These are phyloP conservation scores for Penicillium verhagenii DNA, from an alignment of 495 filamentous ascomycete species.

Conservation along the genomic window DNA sequence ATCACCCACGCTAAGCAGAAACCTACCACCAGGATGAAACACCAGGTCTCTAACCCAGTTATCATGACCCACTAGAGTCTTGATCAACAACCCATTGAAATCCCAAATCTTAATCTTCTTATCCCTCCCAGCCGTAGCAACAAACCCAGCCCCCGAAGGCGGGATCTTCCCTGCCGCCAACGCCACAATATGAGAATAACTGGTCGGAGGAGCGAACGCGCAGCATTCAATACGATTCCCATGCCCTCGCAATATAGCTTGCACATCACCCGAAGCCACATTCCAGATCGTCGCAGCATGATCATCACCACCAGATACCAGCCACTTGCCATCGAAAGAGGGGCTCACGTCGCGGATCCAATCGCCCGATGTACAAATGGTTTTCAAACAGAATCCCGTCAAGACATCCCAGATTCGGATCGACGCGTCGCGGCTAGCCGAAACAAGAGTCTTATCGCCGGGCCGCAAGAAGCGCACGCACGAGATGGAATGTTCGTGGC, in stretches of 20 bases:
- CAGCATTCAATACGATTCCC: conserved; percentile 87
- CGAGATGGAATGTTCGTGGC: conserved; percentile 89
- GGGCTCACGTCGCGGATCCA: conserved; percentile 88
- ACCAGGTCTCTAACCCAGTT: conserved; percentile 86
- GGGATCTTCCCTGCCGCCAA: conserved; percentile 72
- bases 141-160: conserved; percentile 70
- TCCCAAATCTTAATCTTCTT: conserved; percentile 91
- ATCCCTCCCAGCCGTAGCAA: conserved; percentile 86
- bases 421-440: conserved; percentile 50
- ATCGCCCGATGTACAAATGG: conserved; percentile 11
- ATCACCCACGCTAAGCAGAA: conserved; percentile 75
- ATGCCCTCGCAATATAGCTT: conserved; percentile 76
- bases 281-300: conserved; percentile 81
- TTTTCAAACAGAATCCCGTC: conserved; percentile 7
- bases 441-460: conserved; percentile 75
- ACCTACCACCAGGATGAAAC: conserved; percentile 92
- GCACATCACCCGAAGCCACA: conserved; percentile 57
- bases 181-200: conserved; percentile 70
- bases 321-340: conserved; percentile 76
- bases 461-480: conserved; percentile 83
- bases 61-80: conserved; percentile 86
- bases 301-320: conserved; percentile 80
- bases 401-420: conserved; percentile 14
- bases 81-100: conserved; percentile 74
- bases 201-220: conserved; percentile 73